Percentiles rank a stretch among this genome's conserved stretches.
These are phyloP conservation scores for Panicum hallii DNA, from an alignment of 202 grass and related monocot genomes.

Conservation along the genomic window DNA sequence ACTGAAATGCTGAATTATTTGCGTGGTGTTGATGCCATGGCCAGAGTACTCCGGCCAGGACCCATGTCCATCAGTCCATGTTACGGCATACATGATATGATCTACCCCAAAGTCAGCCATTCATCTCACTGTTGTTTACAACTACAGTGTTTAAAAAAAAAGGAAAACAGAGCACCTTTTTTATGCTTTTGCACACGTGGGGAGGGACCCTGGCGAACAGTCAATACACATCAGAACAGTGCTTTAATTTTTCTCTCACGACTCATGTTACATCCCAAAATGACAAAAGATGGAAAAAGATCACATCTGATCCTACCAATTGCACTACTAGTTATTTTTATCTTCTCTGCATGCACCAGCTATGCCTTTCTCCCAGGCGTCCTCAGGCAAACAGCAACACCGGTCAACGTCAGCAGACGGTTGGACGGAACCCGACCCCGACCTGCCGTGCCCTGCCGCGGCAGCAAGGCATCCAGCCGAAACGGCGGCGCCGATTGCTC, in stretches of 20 bases:
- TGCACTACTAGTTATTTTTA: conserved; percentile 16
- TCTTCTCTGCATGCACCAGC: conserved; percentile 21
- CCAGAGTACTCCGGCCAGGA: background rate
- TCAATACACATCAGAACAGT: background rate
- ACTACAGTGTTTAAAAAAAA: background rate
- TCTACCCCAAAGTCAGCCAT: background rate
- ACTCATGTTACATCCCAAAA: conserved; percentile 34
- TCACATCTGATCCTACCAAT: conserved; percentile 11
- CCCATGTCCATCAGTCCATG: background rate
- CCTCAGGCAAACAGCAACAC: background rate
- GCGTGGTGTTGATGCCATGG: background rate
- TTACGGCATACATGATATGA: background rate
- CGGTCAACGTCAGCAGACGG: conserved; percentile 40
- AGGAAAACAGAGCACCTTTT: background rate
- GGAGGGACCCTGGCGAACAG: background rate
- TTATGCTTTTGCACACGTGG: conserved; percentile 27
- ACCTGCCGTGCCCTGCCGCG: background rate
- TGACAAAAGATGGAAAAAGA: conserved; percentile 12
- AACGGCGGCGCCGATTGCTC: conserved; percentile 18
- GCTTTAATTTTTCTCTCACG: background rate
- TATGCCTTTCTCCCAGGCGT: conserved; percentile 4
- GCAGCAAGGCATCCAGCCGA: background rate
- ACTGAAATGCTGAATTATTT: conserved; percentile 11
- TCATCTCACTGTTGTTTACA: conserved; percentile 1
- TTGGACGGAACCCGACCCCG: background rate